A percentile compares a stretch with the other conserved stretches of the same genome.
Conservation (phyloP, 169 alveolate species). For the Eimeria necatrix region DNA sequence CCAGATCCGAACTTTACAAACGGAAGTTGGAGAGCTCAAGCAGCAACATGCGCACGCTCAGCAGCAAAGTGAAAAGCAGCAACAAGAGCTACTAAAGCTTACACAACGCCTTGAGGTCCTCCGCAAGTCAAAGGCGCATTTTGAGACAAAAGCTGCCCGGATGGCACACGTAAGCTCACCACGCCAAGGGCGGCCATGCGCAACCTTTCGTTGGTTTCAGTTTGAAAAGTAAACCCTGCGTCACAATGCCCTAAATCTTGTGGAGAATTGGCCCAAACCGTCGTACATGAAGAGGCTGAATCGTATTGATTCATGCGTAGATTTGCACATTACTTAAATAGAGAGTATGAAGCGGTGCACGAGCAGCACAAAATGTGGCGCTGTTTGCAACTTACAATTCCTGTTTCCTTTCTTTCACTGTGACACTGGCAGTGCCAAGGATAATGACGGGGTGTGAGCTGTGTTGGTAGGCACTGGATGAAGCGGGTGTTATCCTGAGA, state of each 20-base stretch:
- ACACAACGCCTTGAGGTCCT: constrained; percentile 58
- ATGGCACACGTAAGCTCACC: constrained; percentile 30
- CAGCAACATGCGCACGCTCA: constrained; percentile 38
- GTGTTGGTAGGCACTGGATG: constrained; percentile 37
- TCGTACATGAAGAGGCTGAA: neutral
- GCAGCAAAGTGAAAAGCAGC: constrained; percentile 57
- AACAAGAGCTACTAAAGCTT: constrained; percentile 63
- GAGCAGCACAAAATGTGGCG: too few relatives aligned
- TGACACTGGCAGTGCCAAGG: too few relatives aligned
- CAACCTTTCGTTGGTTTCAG: too few relatives aligned
- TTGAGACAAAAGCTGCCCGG: constrained; percentile 53
- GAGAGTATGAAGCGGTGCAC: too few relatives aligned
- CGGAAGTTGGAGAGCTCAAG: constrained; percentile 13
- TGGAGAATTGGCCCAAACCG: neutral
- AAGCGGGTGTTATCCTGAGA: constrained; percentile 4
- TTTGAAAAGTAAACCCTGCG: too few relatives aligned
- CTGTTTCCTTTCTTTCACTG: too few relatives aligned
- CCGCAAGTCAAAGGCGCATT: constrained; percentile 58
- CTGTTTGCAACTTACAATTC: too few relatives aligned
- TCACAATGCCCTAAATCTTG: neutral
- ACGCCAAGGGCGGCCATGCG: too few relatives aligned
- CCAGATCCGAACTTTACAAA: constrained; percentile 39
- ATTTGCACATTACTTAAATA: neutral
- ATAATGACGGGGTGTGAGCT: too few relatives aligned
- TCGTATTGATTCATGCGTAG: neutral